phyloP scores from a whole-genome alignment of 306 rosid species.

The Erythrophleum fordii region DNA sequence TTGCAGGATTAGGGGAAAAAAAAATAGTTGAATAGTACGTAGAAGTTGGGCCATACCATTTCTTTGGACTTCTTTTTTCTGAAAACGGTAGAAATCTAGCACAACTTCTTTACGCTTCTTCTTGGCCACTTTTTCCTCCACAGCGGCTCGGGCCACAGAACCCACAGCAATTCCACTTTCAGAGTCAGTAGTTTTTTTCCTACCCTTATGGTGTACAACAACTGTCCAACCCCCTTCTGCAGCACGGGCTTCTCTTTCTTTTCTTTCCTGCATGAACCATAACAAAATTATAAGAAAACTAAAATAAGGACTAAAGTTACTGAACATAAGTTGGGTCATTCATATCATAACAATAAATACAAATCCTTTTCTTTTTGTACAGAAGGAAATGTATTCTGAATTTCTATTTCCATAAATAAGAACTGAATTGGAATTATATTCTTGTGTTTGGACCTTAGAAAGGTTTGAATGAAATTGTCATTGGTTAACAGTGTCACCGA shows the following conservation, averaged over 20 bases:
- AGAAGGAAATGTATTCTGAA: constrained; percentile 5
- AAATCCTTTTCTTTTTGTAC: not conserved
- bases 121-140: constrained; percentile 62
- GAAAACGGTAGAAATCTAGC: constrained; percentile 83
- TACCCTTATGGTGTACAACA: constrained; percentile 83
- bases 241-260: constrained; percentile 69
- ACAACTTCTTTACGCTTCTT: constrained; percentile 73
- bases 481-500: not conserved
- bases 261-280: constrained; percentile 62
- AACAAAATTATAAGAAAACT: constrained; percentile 20
- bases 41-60: constrained; percentile 55
- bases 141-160: constrained; percentile 79
- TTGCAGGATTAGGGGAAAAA: not conserved
- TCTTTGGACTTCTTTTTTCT: constrained; percentile 84
- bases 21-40: not conserved
- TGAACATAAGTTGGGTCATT: not conserved
- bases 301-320: not conserved
- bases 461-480: not conserved
- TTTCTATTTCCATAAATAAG: not conserved
- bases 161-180: constrained; percentile 82
- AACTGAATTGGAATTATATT: not conserved
- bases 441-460: not conserved
- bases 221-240: constrained; percentile 94
- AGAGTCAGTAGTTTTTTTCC: constrained; percentile 86
- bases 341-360: constrained; percentile 7